Base-by-base conservation (phyloP, 768 basidiomycete genomes). In the Rhodotorula graminis region DNA sequence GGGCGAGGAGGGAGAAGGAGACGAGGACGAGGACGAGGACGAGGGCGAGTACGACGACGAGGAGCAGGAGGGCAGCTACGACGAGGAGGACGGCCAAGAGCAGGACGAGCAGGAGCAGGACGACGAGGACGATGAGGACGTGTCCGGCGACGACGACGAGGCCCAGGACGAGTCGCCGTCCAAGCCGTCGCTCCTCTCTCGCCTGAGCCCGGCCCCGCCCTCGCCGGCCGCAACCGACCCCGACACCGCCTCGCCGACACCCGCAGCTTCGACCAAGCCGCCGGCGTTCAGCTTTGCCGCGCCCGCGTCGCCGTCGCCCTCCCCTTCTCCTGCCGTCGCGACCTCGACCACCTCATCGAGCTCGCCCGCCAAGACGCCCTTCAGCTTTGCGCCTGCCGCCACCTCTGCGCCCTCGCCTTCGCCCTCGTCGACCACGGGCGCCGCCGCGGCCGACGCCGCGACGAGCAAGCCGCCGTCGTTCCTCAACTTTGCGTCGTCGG, bases 151-250 rank as follows among this genome's bases (percentile, higher is more conserved):
- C 37, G 37, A 58, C 7, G 21, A 61, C 10, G 50, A 67, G 37
- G 44, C n/a, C 6, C 15, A 50, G 14, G 47, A 50, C 47, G 47
- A 52, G 8, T 19, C 46, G 12, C 5, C 37, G 40, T 4, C 33
- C 40, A 60, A 44, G 40, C 68, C 72, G 0, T 73, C 72, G 8
- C 64, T 73, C 11, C 72, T 73, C 46, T 69, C 72, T 2, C 67
- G 72, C 18, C 64, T 73, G 21, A 58, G 55, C 31, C 72, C 72
- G 0, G 64, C 64, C 0, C 64, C 72, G 2, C 2, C 63, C 6
- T 25, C 61, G 11, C 21, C 61, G 2, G 61, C 67, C 6, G 42
- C 66, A 25, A 31, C 59, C 6, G 64, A 37, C 7, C 0, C 50
- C 7, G 31, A 33, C 8, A 3, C 53, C 4, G 47, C 29, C 25